Evolutionary conservation across 2,329 filamentous ascomycete genomes (phyloP).

Genomic region (Aspergillus flavus): DNA sequence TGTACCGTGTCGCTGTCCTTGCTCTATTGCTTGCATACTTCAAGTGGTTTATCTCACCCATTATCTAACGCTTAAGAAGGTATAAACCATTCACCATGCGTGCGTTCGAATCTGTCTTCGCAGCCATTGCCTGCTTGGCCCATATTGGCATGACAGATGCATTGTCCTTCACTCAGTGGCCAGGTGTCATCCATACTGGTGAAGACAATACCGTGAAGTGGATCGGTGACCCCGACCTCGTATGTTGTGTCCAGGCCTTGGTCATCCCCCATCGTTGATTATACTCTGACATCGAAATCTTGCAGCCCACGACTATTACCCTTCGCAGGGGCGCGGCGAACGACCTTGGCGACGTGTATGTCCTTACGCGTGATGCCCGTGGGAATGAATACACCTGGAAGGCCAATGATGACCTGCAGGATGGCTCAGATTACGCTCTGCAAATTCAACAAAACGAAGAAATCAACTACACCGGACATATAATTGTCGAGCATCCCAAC

Average conservation of each 20-base stretch:
- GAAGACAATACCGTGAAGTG: slow-evolving; percentile 53
- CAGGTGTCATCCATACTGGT: slow-evolving; percentile 52
- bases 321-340: slow-evolving; percentile 56
- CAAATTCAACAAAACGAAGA: slow-evolving; percentile 56
- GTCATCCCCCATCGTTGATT: neutral
- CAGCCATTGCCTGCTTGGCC: slow-evolving; percentile 46
- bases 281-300: neutral
- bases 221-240: slow-evolving; percentile 44
- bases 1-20: neutral
- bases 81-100: slow-evolving; percentile 47
- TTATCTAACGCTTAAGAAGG: neutral
- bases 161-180: slow-evolving; percentile 56
- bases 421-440: slow-evolving; percentile 59
- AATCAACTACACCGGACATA: slow-evolving; percentile 59
- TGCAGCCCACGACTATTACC: slow-evolving; percentile 57
- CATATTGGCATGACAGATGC: slow-evolving; percentile 51
- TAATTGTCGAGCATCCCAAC: slow-evolving; percentile 45
- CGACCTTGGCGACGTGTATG: slow-evolving; percentile 54
- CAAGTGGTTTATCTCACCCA: neutral
- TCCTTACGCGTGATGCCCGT: slow-evolving; percentile 50
- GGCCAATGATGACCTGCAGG: slow-evolving; percentile 45
- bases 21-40: neutral
- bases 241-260: slow-evolving; percentile 21
- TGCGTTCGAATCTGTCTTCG: slow-evolving; percentile 53
- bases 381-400: slow-evolving; percentile 57